Evolutionary conservation across 129 eudicot genomes (phyloP), one percentile per base, ranked within the genome.

Genomic region (Artemisia annua): DNA sequence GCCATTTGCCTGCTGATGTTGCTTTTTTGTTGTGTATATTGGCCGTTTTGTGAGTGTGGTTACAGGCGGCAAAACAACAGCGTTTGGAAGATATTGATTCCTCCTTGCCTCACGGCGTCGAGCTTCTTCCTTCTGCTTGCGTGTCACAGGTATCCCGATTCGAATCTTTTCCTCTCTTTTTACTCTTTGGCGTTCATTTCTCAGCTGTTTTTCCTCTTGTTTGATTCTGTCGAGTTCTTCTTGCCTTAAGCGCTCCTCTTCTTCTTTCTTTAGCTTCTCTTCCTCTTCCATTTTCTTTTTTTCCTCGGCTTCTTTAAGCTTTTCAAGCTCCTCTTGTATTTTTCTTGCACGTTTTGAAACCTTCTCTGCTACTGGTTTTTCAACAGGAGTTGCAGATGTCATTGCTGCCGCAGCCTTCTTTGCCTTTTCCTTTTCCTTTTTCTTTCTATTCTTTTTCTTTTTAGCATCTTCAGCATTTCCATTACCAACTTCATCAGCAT

Each of bases 361-460:
- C 78, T 93, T 93, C 69, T 93, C 89, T 76, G 83, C 97, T 66
- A 79, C 82, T 82, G 81, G 76, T 67, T 89, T 85, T 82, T 67
- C 80, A 60, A 68, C 85, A 50, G 97, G 76, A n/a, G 85, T 61
- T 49, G 68, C 81, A 17, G 81, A 75, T 18, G 91, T 75, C 67
- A 85, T 83, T 49, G 81, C 84, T 19, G 84, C 97, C 5, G 88
- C 91, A 43, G 91, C 94, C 86, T 87, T 87, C 78, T 87, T 87
- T 80, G 87, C 89, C 74, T 91, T 91, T 59, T 91, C 98, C 74
- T 93, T 93, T 19, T 90, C 98, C 83, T 93, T 93, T 81, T 93
- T 93, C 87, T 93, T 93, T 75, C 85, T 85, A 87, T 87, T 89
- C 87, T 89, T 93, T 85, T 89, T 92, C 53, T 89, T 82, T 7